Percentiles rank a stretch among this genome's conserved stretches.
phyloP scores from a whole-genome alignment of 805 yeast genomes.

The Grigorovia transvaalensis region DNA sequence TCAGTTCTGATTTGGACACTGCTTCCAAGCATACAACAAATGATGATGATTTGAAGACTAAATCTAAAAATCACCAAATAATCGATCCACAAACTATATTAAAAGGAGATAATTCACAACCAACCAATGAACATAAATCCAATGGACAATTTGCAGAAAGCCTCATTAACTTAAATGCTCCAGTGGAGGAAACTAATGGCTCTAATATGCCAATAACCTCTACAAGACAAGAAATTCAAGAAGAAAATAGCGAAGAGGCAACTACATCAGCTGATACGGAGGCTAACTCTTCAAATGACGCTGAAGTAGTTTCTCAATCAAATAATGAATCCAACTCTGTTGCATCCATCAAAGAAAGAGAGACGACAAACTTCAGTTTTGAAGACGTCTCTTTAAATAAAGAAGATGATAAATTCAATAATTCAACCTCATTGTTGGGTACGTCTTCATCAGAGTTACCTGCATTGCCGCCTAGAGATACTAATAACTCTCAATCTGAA shows the following conservation, averaged over 20 bases:
- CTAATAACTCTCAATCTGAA: background rate
- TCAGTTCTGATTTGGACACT: no score
- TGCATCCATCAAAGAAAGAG: background rate
- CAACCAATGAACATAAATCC: no score
- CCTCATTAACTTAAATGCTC: background rate
- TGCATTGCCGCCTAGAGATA: constrained; percentile 1
- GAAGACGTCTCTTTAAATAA: background rate
- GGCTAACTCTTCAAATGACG: background rate
- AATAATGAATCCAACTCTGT: background rate
- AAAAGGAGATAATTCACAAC: no score
- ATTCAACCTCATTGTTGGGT: background rate
- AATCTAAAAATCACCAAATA: no score
- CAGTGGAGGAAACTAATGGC: background rate
- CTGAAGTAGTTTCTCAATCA: background rate
- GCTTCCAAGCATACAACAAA: no score
- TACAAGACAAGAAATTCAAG: background rate
- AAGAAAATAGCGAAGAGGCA: background rate
- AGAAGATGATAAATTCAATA: background rate
- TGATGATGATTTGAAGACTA: no score
- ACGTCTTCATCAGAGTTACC: background rate
- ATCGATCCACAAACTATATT: no score
- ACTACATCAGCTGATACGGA: no score
- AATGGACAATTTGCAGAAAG: no score
- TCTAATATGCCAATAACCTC: background rate
- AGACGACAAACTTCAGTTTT: background rate